Percentiles rank a stretch among this genome's conserved stretches.
Evolutionary conservation across 768 basidiomycete species (phyloP).

Genomic region (Clathrus columnatus): DNA sequence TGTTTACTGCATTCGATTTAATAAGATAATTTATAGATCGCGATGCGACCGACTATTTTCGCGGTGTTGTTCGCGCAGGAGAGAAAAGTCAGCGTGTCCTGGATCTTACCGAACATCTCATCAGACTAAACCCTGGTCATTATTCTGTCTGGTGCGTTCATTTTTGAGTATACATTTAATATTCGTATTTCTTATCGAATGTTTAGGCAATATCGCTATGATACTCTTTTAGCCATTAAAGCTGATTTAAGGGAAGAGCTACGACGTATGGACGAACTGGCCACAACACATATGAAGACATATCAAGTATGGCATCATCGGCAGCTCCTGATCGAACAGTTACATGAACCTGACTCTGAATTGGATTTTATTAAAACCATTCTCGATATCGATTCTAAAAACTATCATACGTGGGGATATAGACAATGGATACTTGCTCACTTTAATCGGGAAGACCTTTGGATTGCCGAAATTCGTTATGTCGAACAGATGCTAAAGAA

Average conservation of each 20-base stretch:
- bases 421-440: conserved; percentile 89
- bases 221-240: conserved; percentile 64
- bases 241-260: conserved; percentile 71
- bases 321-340: conserved; percentile 56
- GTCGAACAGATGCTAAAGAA: conserved; percentile 56
- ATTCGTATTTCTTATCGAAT: not conserved
- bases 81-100: conserved; percentile 80
- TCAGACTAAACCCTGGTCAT: conserved; percentile 89
- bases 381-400: conserved; percentile 77
- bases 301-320: conserved; percentile 99
- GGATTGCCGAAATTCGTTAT: conserved; percentile 68
- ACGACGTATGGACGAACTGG: conserved; percentile 78
- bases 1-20: too few species aligned
- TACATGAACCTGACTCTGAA: conserved; percentile 47
- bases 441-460: conserved; percentile 66
- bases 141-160: conserved; percentile 85
- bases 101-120: conserved; percentile 80
- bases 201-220: conserved; percentile 88
- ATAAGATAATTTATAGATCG: conserved; percentile 53
- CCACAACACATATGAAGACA: conserved; percentile 77
- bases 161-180: not conserved
- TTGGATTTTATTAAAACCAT: conserved; percentile 70
- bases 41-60: conserved; percentile 89
- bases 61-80: conserved; percentile 65
- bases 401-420: conserved; percentile 99